Base-by-base conservation (phyloP, 73 alveolate genomes). In the Tetrahymena borealis region DNA sequence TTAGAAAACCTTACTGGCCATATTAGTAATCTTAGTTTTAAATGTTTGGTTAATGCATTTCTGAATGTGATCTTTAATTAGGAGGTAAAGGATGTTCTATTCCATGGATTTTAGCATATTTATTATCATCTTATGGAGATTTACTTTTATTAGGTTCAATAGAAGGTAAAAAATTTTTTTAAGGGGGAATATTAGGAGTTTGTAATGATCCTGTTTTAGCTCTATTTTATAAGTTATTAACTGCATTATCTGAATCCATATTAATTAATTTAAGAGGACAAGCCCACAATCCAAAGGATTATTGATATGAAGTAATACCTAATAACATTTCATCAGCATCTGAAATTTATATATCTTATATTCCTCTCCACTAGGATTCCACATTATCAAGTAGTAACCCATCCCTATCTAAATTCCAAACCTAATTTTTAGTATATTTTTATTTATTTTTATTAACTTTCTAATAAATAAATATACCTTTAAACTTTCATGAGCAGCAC, bases 341-440 rank as follows among this genome's bases (percentile, higher is more conserved):
- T 20, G 85, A 60, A n/a, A 60, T 60, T n/a, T 60, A 15, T n/a
- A 93, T 20, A 90, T 93, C 95, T 36, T 38, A 18, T 2, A 93
- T 92, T 16, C 95, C 95, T 90, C 95, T 93, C 95, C 95, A 93
- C 28, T 43, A 40, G 32, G 93, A 79, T n/a, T 93, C 95, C 33
- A 93, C 91, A 39, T 93, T 93, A 93, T 93, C 95, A 35, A 93
- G 78, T 18, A 93, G 40, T 32, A 39, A 85, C 13, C 91, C 43
- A 39, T 93, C 93, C 35, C 79, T 85, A 79, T 93, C 95, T 7
- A 93, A 40, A 90, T 93, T 92, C 95, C 95, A 93, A 1, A 60
- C 85, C 85, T 60, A 5, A 1, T 41, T 7, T 0, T 41, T 41
- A n/a, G n/a, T n/a, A n/a, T n/a, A n/a, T n/a, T n/a, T n/a, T n/a